phyloP scores from a whole-genome alignment of 2,329 filamentous ascomycete genomes.

The Botrytis pseudocinerea region DNA sequence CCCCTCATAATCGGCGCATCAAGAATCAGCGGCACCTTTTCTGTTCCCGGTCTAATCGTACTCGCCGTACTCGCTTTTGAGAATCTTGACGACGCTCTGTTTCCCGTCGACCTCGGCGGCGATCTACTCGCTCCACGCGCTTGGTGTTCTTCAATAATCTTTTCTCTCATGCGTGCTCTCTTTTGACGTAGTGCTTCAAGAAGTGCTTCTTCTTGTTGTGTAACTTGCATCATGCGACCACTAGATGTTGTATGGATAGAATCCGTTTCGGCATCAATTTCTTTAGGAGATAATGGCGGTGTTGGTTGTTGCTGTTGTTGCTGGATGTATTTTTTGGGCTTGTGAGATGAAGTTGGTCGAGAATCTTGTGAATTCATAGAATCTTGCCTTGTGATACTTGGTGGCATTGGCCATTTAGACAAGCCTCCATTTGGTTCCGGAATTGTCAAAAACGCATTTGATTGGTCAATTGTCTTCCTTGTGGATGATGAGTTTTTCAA shows the following conservation, averaged over 20 bases:
- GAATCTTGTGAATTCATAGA: conserved; percentile 11
- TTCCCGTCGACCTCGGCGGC: conserved; percentile 27
- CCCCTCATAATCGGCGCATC: conserved; percentile 33
- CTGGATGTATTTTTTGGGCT: conserved; percentile 25
- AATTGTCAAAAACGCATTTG: conserved; percentile 15
- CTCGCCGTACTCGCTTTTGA: conserved; percentile 29
- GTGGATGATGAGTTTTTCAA: conserved; percentile 4
- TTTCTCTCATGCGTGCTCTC: conserved; percentile 48
- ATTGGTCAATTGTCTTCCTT: background rate
- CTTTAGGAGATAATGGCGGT: conserved; percentile 37
- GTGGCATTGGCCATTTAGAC: conserved; percentile 11
- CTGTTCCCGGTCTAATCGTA: conserved; percentile 30
- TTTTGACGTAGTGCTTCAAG: conserved; percentile 52
- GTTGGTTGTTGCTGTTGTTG: conserved; percentile 33
- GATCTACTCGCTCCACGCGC: conserved; percentile 25
- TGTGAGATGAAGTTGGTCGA: conserved; percentile 15
- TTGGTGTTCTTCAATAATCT: conserved; percentile 42
- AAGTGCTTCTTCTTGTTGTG: conserved; percentile 53
- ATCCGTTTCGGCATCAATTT: conserved; percentile 30
- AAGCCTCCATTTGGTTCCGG: conserved; percentile 6
- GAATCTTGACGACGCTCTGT: conserved; percentile 23
- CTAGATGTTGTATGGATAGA: conserved; percentile 27
- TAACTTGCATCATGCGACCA: conserved; percentile 50
- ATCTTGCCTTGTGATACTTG: conserved; percentile 12
- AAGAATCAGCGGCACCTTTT: conserved; percentile 36